Conservation (phyloP, 768 basidiomycete species). For the Rhizopogon sp. region DNA sequence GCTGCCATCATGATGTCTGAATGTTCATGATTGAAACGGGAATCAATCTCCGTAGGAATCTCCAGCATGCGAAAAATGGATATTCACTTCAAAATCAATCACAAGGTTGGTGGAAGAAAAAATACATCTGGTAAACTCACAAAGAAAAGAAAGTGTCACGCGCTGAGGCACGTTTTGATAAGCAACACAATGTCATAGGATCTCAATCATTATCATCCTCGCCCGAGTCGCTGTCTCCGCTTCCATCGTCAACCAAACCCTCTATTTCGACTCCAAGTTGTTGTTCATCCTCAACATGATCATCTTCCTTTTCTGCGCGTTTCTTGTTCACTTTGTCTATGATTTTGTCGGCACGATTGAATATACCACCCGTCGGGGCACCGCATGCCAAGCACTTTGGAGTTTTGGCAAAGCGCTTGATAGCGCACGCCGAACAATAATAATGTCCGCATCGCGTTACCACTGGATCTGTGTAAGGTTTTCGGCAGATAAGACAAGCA, state of each 20-base stretch:
- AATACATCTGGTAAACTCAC: neutral
- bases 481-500: conserved; percentile 96
- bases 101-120: neutral
- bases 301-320: conserved; percentile 49
- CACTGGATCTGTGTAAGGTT: conserved; percentile 91
- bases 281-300: conserved; percentile 36
- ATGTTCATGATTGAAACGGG: neutral
- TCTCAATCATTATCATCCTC: conserved; percentile 16
- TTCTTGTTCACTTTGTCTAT: conserved; percentile 81
- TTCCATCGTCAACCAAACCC: conserved; percentile 35
- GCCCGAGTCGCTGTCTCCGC: conserved; percentile 20
- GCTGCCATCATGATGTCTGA: neutral
- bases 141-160: neutral
- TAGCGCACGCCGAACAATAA: conserved; percentile 92
- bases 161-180: neutral
- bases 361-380: conserved; percentile 89
- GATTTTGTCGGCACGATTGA: conserved; percentile 93
- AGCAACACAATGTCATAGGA: neutral
- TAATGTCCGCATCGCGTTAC: conserved; percentile 97
- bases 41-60: neutral
- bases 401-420: conserved; percentile 90
- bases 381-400: conserved; percentile 96
- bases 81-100: neutral
- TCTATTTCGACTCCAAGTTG: conserved; percentile 66
- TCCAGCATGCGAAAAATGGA: neutral